Conservation (phyloP, 1,284 basidiomycete genomes). For the Papiliotrema nemorosa region DNA sequence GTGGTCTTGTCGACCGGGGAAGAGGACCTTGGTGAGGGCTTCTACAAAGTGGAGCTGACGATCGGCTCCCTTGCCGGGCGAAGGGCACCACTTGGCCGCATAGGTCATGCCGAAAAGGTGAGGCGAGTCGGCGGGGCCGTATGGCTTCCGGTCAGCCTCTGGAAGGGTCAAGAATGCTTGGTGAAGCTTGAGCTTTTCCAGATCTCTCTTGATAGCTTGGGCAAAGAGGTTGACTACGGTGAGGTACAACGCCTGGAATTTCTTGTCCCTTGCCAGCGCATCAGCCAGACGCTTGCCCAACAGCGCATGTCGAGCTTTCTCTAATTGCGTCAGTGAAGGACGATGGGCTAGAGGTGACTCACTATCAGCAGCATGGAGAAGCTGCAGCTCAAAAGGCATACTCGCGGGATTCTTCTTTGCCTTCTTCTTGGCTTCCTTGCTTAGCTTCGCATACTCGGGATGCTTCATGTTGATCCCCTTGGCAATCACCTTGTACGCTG, state of each 20-base stretch:
- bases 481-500: not conserved
- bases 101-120: conserved; percentile 56
- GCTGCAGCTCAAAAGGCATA: conserved; percentile 7
- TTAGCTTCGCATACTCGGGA: not conserved
- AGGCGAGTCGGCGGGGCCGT: conserved; percentile 8
- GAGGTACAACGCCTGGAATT: conserved; percentile 62
- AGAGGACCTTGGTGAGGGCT: conserved; percentile 59
- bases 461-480: not conserved
- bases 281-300: conserved; percentile 15
- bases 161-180: conserved; percentile 15
- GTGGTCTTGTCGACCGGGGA: conserved; percentile 27
- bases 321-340: conserved; percentile 3
- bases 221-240: conserved; percentile 62
- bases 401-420: not conserved
- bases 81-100: conserved; percentile 67
- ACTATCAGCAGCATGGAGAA: conserved; percentile 16
- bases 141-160: too few relatives aligned
- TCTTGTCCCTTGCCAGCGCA: conserved; percentile 39
- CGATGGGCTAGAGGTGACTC: conserved; percentile 2
- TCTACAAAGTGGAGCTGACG: conserved; percentile 61
- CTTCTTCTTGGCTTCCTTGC: not conserved
- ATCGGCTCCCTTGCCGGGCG: conserved; percentile 59
- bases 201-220: conserved; percentile 55
- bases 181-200: conserved; percentile 42
- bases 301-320: conserved; percentile 35